Conservation (phyloP, 139 green algal species). For the Picochlorum costavermella region DNA sequence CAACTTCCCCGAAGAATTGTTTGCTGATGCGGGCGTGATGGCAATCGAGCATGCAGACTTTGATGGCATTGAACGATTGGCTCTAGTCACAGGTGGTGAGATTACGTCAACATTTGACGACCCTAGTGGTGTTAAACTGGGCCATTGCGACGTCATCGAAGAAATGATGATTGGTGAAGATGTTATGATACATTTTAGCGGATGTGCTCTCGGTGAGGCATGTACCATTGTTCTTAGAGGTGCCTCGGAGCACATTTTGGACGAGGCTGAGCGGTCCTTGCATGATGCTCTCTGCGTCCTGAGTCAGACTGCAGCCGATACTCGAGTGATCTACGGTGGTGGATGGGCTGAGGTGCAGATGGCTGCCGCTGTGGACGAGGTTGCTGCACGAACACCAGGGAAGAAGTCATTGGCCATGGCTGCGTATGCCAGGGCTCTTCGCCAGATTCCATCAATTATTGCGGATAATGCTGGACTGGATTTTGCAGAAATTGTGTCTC, state of each 20-base stretch:
- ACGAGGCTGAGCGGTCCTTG: constrained; percentile 93
- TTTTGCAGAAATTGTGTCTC: constrained; percentile 74
- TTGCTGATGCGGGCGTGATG: constrained; percentile 71
- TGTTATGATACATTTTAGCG: constrained; percentile 91
- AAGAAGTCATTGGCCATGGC: constrained; percentile 91
- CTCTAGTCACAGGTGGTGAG: constrained; percentile 93
- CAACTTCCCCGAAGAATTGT: constrained; percentile 96
- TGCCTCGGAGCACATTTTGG: constrained; percentile 85
- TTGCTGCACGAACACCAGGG: constrained; percentile 75
- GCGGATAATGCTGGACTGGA: constrained; percentile 89
- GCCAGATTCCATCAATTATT: constrained; percentile 88
- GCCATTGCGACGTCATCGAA: constrained; percentile 79
- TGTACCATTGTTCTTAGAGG: constrained; percentile 97
- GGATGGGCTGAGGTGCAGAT: constrained; percentile 89
- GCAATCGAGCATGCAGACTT: constrained; percentile 85
- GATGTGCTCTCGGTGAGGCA: constrained; percentile 82
- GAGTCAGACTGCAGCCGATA: constrained; percentile 70
- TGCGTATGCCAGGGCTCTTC: constrained; percentile 81
- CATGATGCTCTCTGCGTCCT: constrained; percentile 99
- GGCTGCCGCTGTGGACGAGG: constrained; percentile 75
- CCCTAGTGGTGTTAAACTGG: constrained; percentile 70
- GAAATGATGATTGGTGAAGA: constrained; percentile 97
- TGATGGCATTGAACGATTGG: constrained; percentile 92
- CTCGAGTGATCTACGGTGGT: constrained; percentile 83
- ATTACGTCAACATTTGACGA: constrained; percentile 94